Percentiles rank a stretch among this genome's conserved stretches.
Evolutionary conservation across 495 filamentous ascomycete genomes (phyloP).

Genomic region (Apodospora peruviana): DNA sequence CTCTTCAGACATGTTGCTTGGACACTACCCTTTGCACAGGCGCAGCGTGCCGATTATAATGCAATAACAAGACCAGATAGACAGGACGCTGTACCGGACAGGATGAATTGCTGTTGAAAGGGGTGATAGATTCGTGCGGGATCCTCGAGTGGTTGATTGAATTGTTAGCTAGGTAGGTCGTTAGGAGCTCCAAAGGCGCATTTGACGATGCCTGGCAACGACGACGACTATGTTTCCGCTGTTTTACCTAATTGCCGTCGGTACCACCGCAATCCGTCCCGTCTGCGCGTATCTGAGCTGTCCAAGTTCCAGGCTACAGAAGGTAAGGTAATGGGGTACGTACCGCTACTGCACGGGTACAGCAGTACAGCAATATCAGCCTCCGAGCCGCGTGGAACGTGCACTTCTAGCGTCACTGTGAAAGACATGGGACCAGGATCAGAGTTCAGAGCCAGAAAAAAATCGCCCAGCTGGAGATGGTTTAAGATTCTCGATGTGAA

Average conservation of each 20-base stretch:
- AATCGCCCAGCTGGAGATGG: slow-evolving; percentile 4
- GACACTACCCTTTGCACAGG: too few species aligned
- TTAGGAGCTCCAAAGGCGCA: too few species aligned
- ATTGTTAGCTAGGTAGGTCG: too few species aligned
- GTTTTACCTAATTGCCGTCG: too few species aligned
- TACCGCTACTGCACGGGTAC: not conserved
- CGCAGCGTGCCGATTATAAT: too few species aligned
- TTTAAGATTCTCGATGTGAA: not conserved
- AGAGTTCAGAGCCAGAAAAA: slow-evolving; percentile 5
- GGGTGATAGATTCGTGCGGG: not conserved
- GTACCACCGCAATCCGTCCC: too few species aligned
- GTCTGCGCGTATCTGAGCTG: too few species aligned
- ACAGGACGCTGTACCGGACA: not conserved
- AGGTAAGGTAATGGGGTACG: not conserved
- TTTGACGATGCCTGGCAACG: not conserved
- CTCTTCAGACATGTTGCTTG: slow-evolving; percentile 52
- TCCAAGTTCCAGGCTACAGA: not conserved
- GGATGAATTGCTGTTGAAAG: not conserved
- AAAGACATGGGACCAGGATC: not conserved
- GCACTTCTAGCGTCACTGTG: slow-evolving; percentile 11
- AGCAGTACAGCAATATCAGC: too few species aligned
- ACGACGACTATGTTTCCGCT: not conserved
- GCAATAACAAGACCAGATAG: not conserved
- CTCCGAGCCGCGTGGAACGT: slow-evolving; percentile 4
- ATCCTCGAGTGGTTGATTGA: too few species aligned